Base-by-base conservation (phyloP, 148 eudicot species). In the Diospyros kaki region DNA sequence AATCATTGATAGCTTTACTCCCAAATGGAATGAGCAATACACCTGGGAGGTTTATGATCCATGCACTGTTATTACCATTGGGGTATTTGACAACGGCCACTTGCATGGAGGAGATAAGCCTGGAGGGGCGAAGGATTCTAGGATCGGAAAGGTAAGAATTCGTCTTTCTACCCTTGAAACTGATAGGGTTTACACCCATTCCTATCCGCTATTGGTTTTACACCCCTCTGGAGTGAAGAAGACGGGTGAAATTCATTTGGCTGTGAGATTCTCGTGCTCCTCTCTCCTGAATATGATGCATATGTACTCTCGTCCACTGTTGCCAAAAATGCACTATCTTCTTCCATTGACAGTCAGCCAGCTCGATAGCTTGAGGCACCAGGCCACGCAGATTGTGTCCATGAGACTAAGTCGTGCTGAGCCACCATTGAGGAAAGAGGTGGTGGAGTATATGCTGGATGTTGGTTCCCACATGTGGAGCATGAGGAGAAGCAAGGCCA, bases 11-110 rank as follows among this genome's bases (percentile, higher is more conserved):
- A 90, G 91, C 3, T 79, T 92, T 54, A 50, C 88, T 0, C 98
- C 98, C 2, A 90, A 88, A 72, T 94, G 98, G 98, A 94, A 94
- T 6, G 98, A 94, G 86, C 98, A 94, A 73, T 94, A 94, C 84
- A 94, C 98, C 15, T 94, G 98, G 98, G 98, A 94, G 59, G 98
- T 94, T 42, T 94, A 81, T 80, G 98, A 94, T 76, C 98, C 98
- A 38, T 94, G 98, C 81, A 94, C 98, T 5, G 98, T 94, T 42
- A 90, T 94, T 44, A 88, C 98, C 3, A 51, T 94, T 39, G 98
- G 97, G 41, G 92, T 94, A 65, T 94, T 92, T 55, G 98, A 94
- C 68, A 94, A 94, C 14, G 83, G 86, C 44, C 83, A 28, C 28
- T 28, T 28, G 28, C 28, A 28, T 28, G 28, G 90, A 70, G 84